Base-by-base conservation (phyloP, 352 stramenopile genomes). In the Phytophthora macrochlamydospora region DNA sequence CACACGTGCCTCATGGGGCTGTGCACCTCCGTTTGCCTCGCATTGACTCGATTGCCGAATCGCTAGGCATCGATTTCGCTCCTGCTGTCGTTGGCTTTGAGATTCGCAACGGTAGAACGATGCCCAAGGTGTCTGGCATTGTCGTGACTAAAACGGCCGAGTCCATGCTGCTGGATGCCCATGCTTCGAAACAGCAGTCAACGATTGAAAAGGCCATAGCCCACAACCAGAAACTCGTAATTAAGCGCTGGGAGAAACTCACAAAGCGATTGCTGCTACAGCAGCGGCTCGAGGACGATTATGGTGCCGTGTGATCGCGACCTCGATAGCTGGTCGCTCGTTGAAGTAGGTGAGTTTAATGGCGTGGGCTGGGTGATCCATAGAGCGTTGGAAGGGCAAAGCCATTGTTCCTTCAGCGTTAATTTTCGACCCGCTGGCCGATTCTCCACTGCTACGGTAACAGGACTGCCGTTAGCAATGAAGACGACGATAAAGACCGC, bases 11-110 rank as follows among this genome's bases (percentile, higher is more conserved):
- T 6, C 54, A 50, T 9, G 80, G 76, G 6, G 79, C 72, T 6
- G 72, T 90, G 24, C 90, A 96, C 33, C 54, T 96, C 30, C 75
- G 69, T 29, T 51, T 94, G 29, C 78, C 78, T 28, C 81, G 80
- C 29, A 91, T 93, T 35, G 81, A 88, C 6, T 60, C 73, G 32
- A 77, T 95, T 4, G 88, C 84, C 1, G 60, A 78, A 58, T 67
- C 90, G 9, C 68, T 97, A 24, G 88, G 87, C 7, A 66, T 97
- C 24, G 87, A 96, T 62, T 96, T 83, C 69, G 88, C 87, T 18
- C 77, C 75, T n/a, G 87, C 85, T 0, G 67, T 97, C 28, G 81
- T 94, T 18, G 90, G 87, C 7, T 97, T 95, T 66, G 87, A 96
- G 65, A 54, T 80, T 3, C 70, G 77, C n/a, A 73, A 89, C 42